A percentile compares a stretch with the other conserved stretches of the same genome.
phyloP scores from a whole-genome alignment of 2,329 filamentous ascomycete genomes.

The Fusarium sublunatum region DNA sequence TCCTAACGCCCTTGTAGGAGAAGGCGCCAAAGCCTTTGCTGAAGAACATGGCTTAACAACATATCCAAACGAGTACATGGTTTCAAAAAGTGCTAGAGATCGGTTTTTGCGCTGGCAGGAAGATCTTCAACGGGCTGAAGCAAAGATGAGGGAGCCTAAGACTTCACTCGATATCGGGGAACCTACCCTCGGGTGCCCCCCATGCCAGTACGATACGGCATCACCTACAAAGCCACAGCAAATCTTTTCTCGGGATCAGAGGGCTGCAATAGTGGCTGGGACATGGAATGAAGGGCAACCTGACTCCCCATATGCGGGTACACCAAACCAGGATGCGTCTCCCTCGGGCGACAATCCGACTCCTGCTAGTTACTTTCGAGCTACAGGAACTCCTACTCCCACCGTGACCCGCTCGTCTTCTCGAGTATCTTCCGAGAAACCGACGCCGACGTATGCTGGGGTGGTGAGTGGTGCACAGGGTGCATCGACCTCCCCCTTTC shows the following conservation, averaged over 20 bases:
- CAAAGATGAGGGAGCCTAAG: conserved; percentile 51
- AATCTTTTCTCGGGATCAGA: conserved; percentile 58
- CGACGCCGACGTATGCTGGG: conserved; percentile 32
- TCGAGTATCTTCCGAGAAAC: conserved; percentile 29
- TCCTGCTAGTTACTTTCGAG: conserved; percentile 36
- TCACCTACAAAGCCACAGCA: conserved; percentile 43
- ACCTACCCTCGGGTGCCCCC: conserved; percentile 38
- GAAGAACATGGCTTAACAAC: conserved; percentile 79
- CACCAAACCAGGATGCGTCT: conserved; percentile 41
- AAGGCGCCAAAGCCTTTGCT: conserved; percentile 89
- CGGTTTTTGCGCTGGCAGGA: conserved; percentile 83
- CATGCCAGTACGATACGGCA: conserved; percentile 51
- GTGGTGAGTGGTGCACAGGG: conserved; percentile 20
- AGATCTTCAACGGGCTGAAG: conserved; percentile 74
- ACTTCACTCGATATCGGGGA: conserved; percentile 24
- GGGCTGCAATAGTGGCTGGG: conserved; percentile 64
- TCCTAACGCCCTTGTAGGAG: conserved; percentile 88
- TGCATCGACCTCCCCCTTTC: conserved; percentile 19
- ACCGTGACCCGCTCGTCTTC: conserved; percentile 12
- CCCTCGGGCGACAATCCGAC: conserved; percentile 29
- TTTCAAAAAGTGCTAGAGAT: conserved; percentile 83
- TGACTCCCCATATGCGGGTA: conserved; percentile 61
- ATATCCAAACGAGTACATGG: conserved; percentile 78
- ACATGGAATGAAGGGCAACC: conserved; percentile 74
- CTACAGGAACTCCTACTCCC: conserved; percentile 22